These are phyloP conservation scores for Rhinocladiella similis DNA, from an alignment of 2,329 filamentous ascomycete genomes.

Conservation along the genomic window DNA sequence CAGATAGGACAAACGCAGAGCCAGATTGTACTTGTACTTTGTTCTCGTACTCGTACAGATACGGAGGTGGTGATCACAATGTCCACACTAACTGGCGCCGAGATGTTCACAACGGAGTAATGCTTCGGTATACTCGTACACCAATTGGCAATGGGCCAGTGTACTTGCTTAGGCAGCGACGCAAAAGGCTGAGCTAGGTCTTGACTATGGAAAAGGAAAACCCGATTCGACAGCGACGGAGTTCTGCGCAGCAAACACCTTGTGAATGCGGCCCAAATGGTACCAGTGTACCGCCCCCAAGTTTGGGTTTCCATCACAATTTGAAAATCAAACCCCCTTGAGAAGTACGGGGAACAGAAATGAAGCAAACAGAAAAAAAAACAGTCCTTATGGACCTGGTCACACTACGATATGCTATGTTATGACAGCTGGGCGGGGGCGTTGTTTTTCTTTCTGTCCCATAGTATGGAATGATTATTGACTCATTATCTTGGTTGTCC, in stretches of 20 bases:
- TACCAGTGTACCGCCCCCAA: no score
- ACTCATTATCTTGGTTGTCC: background rate
- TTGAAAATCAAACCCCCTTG: background rate
- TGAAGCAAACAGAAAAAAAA: background rate
- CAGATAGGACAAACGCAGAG: constrained; percentile 44
- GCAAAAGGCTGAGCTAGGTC: background rate
- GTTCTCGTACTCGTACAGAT: no score
- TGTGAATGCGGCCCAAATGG: no score
- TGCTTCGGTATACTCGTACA: background rate
- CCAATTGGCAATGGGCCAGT: background rate
- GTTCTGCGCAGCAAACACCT: background rate
- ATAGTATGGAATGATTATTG: background rate
- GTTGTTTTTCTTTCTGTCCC: background rate
- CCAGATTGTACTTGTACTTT: no score
- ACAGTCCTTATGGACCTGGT: constrained; percentile 2
- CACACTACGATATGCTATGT: constrained; percentile 1
- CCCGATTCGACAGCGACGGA: background rate
- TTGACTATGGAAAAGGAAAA: background rate
- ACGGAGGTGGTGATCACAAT: no score
- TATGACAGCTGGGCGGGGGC: background rate
- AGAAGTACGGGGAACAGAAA: no score
- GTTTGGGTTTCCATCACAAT: no score
- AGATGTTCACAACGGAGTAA: background rate
- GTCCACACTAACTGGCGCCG: no score
- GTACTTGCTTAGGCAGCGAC: no score